Evolutionary conservation across 2,329 filamentous ascomycete genomes (phyloP), one percentile per base, ranked within the genome.

Genomic region (Xylariaceae sp.): DNA sequence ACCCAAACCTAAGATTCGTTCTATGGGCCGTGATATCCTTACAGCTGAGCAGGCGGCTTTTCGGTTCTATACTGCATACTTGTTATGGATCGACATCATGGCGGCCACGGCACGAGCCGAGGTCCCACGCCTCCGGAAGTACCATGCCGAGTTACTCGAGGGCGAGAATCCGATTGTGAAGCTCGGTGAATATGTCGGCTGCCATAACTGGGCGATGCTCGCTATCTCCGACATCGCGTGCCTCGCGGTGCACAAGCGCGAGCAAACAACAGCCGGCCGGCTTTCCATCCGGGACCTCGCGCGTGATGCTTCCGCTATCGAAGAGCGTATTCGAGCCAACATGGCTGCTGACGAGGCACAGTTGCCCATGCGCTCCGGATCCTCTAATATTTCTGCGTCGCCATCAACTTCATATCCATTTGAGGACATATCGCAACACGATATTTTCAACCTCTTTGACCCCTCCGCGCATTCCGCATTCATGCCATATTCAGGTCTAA

Each of bases 151-250:
- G 27, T 56, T 72, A 21, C 67, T 77, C 19, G 22, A 52, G 27
- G 49, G 53, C n/a, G 62, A 65, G 6, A 57, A 61, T 11, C 64
- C 58, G 0, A 62, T 60, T 1, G 60, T 75, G 32, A 64, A 66
- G 40, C 66, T 82, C 44, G 71, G 75, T 39, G 70, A 74, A 23
- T 73, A 79, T 39, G 62, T 77, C 33, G 80, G 80, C 2, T 69
- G 78, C 48, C 66, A 77, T 36, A 83, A 82, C 58, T 79, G 77
- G 76, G 72, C 73, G 1, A 53, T 83, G 37, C 62, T 76, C 37
- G 64, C 72, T n/a, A 70, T 85, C 35, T 74, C 72, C 11, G 71
- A 79, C 17, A 73, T 80, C 37, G 67, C 78, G 12, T 60, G 68
- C 1, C 66, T 85, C 6, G 71, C 78, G 41, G 67, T 72, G 1